Evolutionary conservation across 2,329 filamentous ascomycete species (phyloP).

Genomic region (Penicillium rolfsii): DNA sequence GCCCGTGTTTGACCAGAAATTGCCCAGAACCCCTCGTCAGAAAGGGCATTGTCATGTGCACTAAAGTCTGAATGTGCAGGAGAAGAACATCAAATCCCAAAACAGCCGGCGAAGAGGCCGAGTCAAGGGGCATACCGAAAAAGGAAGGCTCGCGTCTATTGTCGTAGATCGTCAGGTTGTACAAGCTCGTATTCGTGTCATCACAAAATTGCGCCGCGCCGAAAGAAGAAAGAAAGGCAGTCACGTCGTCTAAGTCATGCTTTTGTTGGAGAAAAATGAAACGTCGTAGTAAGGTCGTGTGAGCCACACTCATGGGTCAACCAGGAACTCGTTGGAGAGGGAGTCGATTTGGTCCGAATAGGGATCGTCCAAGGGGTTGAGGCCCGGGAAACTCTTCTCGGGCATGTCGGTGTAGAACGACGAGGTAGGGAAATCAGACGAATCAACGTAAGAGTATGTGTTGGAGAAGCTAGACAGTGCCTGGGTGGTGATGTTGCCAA

Average conservation of each 20-base stretch:
- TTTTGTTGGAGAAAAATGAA: conserved; percentile 12
- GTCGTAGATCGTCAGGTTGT: conserved; percentile 31
- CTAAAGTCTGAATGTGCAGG: conserved; percentile 15
- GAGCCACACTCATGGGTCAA: conserved; percentile 32
- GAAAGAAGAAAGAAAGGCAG: conserved; percentile 17
- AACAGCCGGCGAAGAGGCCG: neutral
- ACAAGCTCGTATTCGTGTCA: conserved; percentile 29
- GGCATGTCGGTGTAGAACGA: conserved; percentile 40
- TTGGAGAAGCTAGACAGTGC: conserved; percentile 38
- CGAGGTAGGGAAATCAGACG: conserved; percentile 37
- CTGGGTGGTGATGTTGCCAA: conserved; percentile 35
- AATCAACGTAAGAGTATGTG: conserved; percentile 26
- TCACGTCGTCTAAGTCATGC: conserved; percentile 20
- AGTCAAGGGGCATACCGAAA: conserved; percentile 12
- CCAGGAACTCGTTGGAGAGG: conserved; percentile 43
- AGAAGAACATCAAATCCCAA: conserved; percentile 12
- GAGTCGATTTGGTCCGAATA: conserved; percentile 45
- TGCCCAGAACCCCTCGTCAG: conserved; percentile 2
- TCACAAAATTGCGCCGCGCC: conserved; percentile 23
- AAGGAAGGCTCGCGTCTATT: conserved; percentile 16
- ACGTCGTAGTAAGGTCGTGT: conserved; percentile 1
- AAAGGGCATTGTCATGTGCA: conserved; percentile 17
- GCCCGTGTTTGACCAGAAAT: conserved; percentile 2
- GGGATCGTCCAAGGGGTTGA: conserved; percentile 36
- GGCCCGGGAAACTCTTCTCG: conserved; percentile 36